phyloP scores from a whole-genome alignment of 2,329 filamentous ascomycete species.

The Daldinia eschscholtzii region DNA sequence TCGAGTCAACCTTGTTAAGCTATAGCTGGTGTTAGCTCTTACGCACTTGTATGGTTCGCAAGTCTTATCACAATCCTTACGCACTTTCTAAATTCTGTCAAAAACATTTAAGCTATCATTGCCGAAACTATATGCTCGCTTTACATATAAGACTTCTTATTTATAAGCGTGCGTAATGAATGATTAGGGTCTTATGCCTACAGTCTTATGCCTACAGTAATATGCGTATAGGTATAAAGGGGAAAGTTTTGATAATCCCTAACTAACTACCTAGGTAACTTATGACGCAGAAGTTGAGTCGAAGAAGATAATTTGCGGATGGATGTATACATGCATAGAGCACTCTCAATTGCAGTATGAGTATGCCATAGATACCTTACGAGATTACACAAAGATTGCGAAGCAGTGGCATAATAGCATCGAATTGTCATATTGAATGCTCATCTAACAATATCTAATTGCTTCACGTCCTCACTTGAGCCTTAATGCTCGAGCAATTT shows the following conservation, averaged over 20 bases:
- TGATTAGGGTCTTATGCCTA: neutral
- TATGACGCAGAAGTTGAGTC: too few species aligned
- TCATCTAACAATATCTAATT: neutral
- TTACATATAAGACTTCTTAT: neutral
- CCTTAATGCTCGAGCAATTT: neutral
- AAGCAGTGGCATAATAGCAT: neutral
- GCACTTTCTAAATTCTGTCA: neutral
- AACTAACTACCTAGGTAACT: too few species aligned
- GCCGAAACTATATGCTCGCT: neutral
- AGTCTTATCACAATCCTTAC: neutral
- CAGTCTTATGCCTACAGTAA: too few species aligned
- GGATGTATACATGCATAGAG: neutral
- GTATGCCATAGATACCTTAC: neutral
- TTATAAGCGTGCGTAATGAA: neutral
- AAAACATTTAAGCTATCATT: neutral
- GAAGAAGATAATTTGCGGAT: too few species aligned
- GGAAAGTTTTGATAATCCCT: too few species aligned
- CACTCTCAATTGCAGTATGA: neutral
- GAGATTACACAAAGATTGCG: neutral
- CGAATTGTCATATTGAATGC: neutral
- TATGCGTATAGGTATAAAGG: too few species aligned
- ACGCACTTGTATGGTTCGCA: neutral
- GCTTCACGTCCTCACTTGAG: neutral
- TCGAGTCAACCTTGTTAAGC: conserved; percentile 7
- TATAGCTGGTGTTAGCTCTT: neutral